Evolutionary conservation across 2,329 filamentous ascomycete species (phyloP), one percentile per base, ranked within the genome.

Genomic region (Ampelomyces quisqualis): DNA sequence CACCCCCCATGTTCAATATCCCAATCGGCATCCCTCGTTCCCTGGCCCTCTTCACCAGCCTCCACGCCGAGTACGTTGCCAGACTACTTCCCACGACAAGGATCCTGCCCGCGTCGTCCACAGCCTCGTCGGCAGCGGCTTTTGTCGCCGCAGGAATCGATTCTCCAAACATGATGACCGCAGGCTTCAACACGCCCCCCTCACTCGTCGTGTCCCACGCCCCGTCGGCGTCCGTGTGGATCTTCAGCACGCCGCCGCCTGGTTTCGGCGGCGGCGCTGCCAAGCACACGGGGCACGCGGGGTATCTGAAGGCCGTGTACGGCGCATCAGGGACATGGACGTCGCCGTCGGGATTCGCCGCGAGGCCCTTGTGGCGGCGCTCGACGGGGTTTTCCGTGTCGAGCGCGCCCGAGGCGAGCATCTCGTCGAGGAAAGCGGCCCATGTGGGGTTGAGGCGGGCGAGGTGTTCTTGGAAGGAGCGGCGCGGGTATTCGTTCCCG

Each of bases 111-210:
- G 65, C 86, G 19, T 78, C 77, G 58, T 96, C 88, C 34, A 97
- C 81, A 9, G 86, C 86, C 19, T 81, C 72, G 62, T 97, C 90
- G 1, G 90, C 91, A 0, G 82, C 82, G 1, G 73, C 67, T 66
- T 94, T 96, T 23, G 90, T 83, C 1, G 70, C 59, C 1, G 71
- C 68, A 0, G 80, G 74, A 34, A 97, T 95, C 45, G 82, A 90
- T 69, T 97, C 93, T 11, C 93, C 93, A 65, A 97, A 97, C 89
- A 97, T 96, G 57, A 90, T 84, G 2, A 98, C 90, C 1, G 88
- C 88, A 3, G 93, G 93, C 63, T 97, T 97, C 40, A 98, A 68
- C 24, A 97, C 81, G 2, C 91, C 93, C 0, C 82, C 88, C 14
- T 50, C 49, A 14, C 53, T 58, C n/a, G 23, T 40, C 2, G 45